Base-by-base conservation (phyloP, 2,329 filamentous ascomycete species). In the Helotiales sp. region DNA sequence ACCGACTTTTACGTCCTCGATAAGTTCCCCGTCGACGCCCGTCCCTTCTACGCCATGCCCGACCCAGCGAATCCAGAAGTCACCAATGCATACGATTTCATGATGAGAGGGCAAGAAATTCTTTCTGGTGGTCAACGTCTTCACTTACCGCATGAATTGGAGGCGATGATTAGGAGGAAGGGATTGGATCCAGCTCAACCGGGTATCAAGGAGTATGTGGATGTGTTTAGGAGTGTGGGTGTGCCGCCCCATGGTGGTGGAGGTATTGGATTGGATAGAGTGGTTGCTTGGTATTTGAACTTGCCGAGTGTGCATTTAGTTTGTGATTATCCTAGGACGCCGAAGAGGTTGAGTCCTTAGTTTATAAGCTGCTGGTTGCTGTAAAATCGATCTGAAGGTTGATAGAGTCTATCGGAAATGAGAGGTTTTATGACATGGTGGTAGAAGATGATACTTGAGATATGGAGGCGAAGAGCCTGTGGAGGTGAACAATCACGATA, bases 1-100 rank as follows among this genome's bases (percentile, higher is more conserved):
- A 95, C 92, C 59, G 95, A 99, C 77, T 98, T 98, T 78, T 98
- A 96, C 78, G 88, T 96, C 22, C 83, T 99, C 62, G 93, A 98
- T 80, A 95, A 98, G 76, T 99, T 96, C 81, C 95, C 95, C 44
- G 86, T 95, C 74, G 80, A 81, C 34, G 90, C 95, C 19, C 85
- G 95, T 29, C 93, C 93, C 5, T 96, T 96, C 76, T 98, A 97
- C 76, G 92, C 93, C 61, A 91, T 93, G 78, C 86, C 90, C 54
- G 89, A 90, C 70, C 83, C 84, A 2, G 77, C 82, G 42, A 83
- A 89, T 67, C 79, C 83, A 55, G 79, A 80, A 33, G 82, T 91
- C 63, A 90, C 83, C 10, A 87, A 87, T 64, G 82, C 83, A 12
- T 86, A 81, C 67, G 92, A 96, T 75, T 91, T 96, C 69, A 96